Evolutionary conservation across 164 flowering plant genomes (phyloP).

Genomic region (Pachysandra terminalis): DNA sequence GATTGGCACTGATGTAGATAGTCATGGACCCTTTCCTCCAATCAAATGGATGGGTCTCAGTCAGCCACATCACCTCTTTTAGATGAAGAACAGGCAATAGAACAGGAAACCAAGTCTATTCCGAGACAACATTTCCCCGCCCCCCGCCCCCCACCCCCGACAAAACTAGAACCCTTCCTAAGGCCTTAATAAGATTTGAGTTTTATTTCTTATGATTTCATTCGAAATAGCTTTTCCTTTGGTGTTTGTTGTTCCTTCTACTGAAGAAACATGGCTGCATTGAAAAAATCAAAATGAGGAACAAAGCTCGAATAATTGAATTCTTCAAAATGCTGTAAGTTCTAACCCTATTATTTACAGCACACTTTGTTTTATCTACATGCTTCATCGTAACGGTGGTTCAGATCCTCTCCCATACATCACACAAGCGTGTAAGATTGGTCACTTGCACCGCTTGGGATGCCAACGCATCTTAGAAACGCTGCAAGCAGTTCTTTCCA

Average conservation of each 20-base stretch:
- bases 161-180: too few species aligned
- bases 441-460: slow-evolving; percentile 22
- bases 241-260: slow-evolving; percentile 8
- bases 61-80: too few species aligned
- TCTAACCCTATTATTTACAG: slow-evolving; percentile 16
- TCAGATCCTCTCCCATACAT: slow-evolving; percentile 14
- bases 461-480: slow-evolving; percentile 19
- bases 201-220: too few species aligned
- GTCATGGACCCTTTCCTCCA: too few species aligned
- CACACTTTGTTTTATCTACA: slow-evolving; percentile 22
- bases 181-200: too few species aligned
- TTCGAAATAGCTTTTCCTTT: slow-evolving; percentile 12
- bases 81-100: too few species aligned
- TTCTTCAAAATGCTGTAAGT: slow-evolving; percentile 10
- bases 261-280: not conserved
- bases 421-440: slow-evolving; percentile 18
- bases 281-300: not conserved
- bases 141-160: too few species aligned
- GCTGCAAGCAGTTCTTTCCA: not conserved
- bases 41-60: too few species aligned
- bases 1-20: too few species aligned
- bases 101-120: too few species aligned
- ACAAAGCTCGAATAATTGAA: not conserved
- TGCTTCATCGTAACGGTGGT: not conserved
- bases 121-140: too few species aligned